Conservation (phyloP, 2,329 filamentous ascomycete species). For the Penicillium sp. region DNA sequence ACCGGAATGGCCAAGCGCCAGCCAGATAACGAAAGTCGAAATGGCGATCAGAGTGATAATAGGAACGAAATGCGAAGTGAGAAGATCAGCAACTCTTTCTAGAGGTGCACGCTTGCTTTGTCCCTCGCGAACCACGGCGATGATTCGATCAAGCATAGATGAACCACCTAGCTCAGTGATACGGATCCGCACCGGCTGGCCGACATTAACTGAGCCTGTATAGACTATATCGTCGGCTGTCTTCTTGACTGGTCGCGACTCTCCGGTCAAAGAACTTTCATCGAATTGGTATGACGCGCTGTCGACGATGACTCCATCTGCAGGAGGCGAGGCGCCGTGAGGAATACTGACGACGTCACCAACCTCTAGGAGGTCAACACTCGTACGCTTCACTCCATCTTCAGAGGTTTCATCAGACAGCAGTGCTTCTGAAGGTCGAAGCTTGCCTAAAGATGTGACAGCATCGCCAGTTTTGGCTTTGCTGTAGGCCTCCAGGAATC, state of each 20-base stretch:
- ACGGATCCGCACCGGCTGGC: constrained; percentile 45
- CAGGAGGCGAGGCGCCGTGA: constrained; percentile 79
- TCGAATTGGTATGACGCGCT: constrained; percentile 70
- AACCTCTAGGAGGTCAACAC: constrained; percentile 69
- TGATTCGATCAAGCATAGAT: constrained; percentile 53
- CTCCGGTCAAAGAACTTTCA: constrained; percentile 79
- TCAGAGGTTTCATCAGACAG: constrained; percentile 43
- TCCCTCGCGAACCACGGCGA: constrained; percentile 50
- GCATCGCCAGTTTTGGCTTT: constrained; percentile 88
- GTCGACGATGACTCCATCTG: constrained; percentile 65
- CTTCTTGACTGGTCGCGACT: constrained; percentile 50
- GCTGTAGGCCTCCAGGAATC: constrained; percentile 72
- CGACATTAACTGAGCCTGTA: constrained; percentile 50
- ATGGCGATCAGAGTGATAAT: constrained; percentile 51
- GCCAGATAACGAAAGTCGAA: constrained; percentile 49
- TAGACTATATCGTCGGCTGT: constrained; percentile 44
- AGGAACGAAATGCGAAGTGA: constrained; percentile 53
- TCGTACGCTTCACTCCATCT: constrained; percentile 47
- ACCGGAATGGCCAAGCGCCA: constrained; percentile 46
- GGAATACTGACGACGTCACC: constrained; percentile 73
- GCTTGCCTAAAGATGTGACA: constrained; percentile 72
- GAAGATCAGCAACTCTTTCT: constrained; percentile 48
- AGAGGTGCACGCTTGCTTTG: constrained; percentile 51
- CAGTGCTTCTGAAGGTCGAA: constrained; percentile 74
- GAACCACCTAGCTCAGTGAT: constrained; percentile 48